These are phyloP conservation scores for Aspergillus luchuensis DNA, from an alignment of 2,329 filamentous ascomycete species.

Conservation along the genomic window DNA sequence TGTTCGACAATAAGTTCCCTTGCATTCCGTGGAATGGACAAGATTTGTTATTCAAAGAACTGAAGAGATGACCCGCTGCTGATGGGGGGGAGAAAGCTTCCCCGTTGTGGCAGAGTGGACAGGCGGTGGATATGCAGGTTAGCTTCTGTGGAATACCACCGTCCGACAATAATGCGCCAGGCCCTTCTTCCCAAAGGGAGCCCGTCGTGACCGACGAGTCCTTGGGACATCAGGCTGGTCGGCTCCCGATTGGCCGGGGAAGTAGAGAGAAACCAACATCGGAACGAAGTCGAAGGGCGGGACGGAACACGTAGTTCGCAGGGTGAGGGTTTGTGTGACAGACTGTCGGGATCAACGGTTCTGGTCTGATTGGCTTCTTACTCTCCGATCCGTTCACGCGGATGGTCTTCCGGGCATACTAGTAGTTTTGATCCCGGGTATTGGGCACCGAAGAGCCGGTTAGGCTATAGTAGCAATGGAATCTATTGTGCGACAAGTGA, in stretches of 20 bases:
- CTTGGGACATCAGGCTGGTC: not conserved
- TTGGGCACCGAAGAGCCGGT: conserved; percentile 11
- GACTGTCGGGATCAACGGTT: conserved; percentile 12
- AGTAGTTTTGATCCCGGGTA: conserved; percentile 7
- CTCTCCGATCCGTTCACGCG: conserved; percentile 11
- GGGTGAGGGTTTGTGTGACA: conserved; percentile 8
- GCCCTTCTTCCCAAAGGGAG: not conserved
- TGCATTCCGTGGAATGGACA: conserved; percentile 3
- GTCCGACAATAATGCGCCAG: not conserved
- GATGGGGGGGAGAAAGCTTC: not conserved
- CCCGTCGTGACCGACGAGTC: not conserved
- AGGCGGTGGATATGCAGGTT: conserved; percentile 1
- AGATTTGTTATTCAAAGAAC: not conserved
- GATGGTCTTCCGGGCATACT: conserved; percentile 8
- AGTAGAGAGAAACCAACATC: not conserved
- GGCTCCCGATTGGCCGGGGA: conserved; percentile 6
- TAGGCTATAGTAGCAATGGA: conserved; percentile 4
- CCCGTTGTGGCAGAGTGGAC: not conserved
- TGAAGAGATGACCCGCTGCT: conserved; percentile 1
- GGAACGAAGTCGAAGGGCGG: conserved; percentile 4
- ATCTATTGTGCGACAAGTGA: conserved; percentile 3
- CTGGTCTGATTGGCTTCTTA: conserved; percentile 10
- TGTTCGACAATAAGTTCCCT: conserved; percentile 3
- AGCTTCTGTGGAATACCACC: not conserved
- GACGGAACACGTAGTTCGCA: conserved; percentile 12